A percentile compares a stretch with the other conserved stretches of the same genome.
These are phyloP conservation scores for Rhizophagus prolifer DNA, from an alignment of 192 early-diverging fungal genomes.

Conservation along the genomic window DNA sequence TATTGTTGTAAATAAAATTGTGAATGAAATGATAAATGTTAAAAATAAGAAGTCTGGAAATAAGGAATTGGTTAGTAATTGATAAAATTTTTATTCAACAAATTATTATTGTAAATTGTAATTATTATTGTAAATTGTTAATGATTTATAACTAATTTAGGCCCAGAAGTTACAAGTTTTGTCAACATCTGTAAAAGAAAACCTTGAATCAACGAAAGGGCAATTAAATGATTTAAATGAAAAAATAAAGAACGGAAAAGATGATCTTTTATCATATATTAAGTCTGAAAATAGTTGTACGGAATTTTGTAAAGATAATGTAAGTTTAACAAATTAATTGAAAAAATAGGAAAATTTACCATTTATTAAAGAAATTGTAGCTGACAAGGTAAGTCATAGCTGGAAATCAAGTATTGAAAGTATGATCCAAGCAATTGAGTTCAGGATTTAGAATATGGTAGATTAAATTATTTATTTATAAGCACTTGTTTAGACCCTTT, in stretches of 20 bases:
- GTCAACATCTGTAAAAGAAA: neutral
- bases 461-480: neutral
- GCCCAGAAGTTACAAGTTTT: neutral
- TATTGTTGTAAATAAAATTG: neutral
- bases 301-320: neutral
- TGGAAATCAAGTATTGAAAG: neutral
- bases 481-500: too few relatives aligned
- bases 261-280: neutral
- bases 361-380: neutral
- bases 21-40: neutral
- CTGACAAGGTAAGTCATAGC: neutral
- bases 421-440: neutral
- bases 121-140: too few relatives aligned
- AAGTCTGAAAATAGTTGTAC: neutral
- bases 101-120: neutral
- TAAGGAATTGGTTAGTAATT: conserved; percentile 18
- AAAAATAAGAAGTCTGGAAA: conserved; percentile 15
- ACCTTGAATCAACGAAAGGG: neutral
- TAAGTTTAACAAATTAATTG: neutral
- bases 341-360: neutral
- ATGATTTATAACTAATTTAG: neutral
- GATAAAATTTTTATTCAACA: neutral
- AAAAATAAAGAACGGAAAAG: neutral
- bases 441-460: neutral
- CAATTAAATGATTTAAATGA: neutral